Conservation (phyloP, 1,284 basidiomycete genomes). For the Sporisorium graminicola region DNA sequence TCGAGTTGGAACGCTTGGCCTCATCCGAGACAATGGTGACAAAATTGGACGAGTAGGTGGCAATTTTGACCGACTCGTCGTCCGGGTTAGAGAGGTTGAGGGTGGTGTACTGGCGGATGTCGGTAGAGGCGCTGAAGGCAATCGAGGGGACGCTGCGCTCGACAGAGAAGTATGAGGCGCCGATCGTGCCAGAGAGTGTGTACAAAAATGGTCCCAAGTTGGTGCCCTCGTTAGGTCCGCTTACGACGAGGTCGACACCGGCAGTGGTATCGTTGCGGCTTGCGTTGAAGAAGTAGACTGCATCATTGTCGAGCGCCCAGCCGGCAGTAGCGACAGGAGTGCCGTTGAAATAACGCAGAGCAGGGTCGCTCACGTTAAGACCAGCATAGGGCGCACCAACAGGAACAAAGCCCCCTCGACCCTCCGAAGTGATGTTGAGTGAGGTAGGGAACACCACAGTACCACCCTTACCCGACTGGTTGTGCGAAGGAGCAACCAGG, state of each 20-base stretch:
- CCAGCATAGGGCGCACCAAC: constrained; percentile 45
- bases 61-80: constrained; percentile 55
- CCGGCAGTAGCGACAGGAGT: constrained; percentile 53
- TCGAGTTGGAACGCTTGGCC: constrained; percentile 29
- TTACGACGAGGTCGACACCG: constrained; percentile 46
- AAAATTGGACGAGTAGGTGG: constrained; percentile 57
- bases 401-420: constrained; percentile 47
- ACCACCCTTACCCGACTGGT: constrained; percentile 63
- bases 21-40: constrained; percentile 50
- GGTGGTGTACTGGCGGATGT: constrained; percentile 38
- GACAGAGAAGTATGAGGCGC: constrained; percentile 54
- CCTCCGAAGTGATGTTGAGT: constrained; percentile 51
- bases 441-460: constrained; percentile 58
- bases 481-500: constrained; percentile 51
- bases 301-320: constrained; percentile 55
- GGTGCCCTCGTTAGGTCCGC: constrained; percentile 50
- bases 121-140: constrained; percentile 58
- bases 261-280: constrained; percentile 21
- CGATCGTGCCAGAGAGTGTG: constrained; percentile 63
- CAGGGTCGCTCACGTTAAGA: constrained; percentile 41
- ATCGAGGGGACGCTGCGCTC: constrained; percentile 56
- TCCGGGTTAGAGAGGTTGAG: constrained; percentile 49
- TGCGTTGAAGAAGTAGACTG: constrained; percentile 44
- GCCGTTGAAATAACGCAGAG: constrained; percentile 55
- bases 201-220: constrained; percentile 60